Evolutionary conservation across 1,139 yeast genomes (phyloP).

Genomic region (Hansenula sp.): DNA sequence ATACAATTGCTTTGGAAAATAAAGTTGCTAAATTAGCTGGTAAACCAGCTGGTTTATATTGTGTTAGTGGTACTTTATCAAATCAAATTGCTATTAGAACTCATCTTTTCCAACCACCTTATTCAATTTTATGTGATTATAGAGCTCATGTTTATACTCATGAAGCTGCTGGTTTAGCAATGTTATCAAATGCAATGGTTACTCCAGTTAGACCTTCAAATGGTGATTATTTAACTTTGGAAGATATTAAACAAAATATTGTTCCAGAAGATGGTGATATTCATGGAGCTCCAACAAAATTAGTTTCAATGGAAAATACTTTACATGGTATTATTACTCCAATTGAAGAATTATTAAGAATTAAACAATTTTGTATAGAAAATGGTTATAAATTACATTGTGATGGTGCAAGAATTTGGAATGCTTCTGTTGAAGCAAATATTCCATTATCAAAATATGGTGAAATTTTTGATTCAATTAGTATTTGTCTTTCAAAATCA

Average conservation of each 20-base stretch:
- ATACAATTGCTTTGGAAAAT: conserved; percentile 61
- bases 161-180: conserved; percentile 91
- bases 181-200: conserved; percentile 89
- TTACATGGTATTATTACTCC: conserved; percentile 82
- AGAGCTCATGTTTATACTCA: conserved; percentile 79
- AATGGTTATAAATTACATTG: conserved; percentile 68
- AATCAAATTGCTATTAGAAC: conserved; percentile 84
- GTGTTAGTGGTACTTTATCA: conserved; percentile 87
- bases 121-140: conserved; percentile 76
- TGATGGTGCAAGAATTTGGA: conserved; percentile 97
- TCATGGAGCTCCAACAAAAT: conserved; percentile 85
- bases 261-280: conserved; percentile 80
- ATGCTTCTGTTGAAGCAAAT: conserved; percentile 76
- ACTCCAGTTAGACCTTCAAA: conserved; percentile 75
- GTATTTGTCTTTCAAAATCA: conserved; percentile 85
- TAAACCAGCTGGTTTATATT: conserved; percentile 77
- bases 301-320: conserved; percentile 85
- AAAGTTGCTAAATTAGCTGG: conserved; percentile 71
- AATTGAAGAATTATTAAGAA: conserved; percentile 69
- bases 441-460: conserved; percentile 70
- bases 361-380: conserved; percentile 65
- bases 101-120: conserved; percentile 81
- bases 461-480: conserved; percentile 77
- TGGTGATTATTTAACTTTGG: conserved; percentile 73
- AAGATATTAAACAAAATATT: conserved; percentile 62